Evolutionary conservation across 208 protist genomes (phyloP), one percentile per base, ranked within the genome.

Genomic region (Trypanosomatidae sp.): DNA sequence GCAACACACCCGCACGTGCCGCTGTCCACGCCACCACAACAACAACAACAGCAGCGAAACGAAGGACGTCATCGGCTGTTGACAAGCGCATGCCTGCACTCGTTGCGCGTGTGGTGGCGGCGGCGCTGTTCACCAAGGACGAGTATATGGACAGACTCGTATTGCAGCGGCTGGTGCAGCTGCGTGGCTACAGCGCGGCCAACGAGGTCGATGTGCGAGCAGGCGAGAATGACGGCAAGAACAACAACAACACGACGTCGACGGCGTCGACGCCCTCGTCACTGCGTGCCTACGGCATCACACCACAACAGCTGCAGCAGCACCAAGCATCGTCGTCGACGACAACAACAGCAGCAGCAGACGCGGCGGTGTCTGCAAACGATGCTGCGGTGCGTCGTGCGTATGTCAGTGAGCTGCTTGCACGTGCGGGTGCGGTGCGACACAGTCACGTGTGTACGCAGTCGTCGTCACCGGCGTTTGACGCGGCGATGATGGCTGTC

Each of bases 141-240:
- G 83, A 92, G 38, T 92, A 92, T 51, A 58, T 92, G 45, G 83
- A 92, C 19, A 73, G 78, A 5, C 70, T 92, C 66, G 66, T 88
- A 28, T 33, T 92, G 38, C 61, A 83, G 44, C 58, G 76, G 13
- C 52, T 55, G 7, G 39, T 71, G 33, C 33, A 57, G 33, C 43
- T 30, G 4, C 43, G 33, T 16, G 10, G 27, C n/a, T 55, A 56
- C 33, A 43, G 15, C 7, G 19, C 7, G 13, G 50, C 20, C 6
- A 13, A 26, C 10, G 41, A 13, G 2, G 15, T n/a, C 11, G n/a
- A 15, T 15, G n/a, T n/a, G n/a, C 11, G 11, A 35, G 30, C n/a
- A 35, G n/a, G 11, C n/a, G 11, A 35, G 11, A 15, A 35, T 35
- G 30, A 35, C 30, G 11, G 30, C 11, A 35, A 35, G 30, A 11